phyloP scores from a whole-genome alignment of 805 yeast species.

The Wickerhamiella siamensis region DNA sequence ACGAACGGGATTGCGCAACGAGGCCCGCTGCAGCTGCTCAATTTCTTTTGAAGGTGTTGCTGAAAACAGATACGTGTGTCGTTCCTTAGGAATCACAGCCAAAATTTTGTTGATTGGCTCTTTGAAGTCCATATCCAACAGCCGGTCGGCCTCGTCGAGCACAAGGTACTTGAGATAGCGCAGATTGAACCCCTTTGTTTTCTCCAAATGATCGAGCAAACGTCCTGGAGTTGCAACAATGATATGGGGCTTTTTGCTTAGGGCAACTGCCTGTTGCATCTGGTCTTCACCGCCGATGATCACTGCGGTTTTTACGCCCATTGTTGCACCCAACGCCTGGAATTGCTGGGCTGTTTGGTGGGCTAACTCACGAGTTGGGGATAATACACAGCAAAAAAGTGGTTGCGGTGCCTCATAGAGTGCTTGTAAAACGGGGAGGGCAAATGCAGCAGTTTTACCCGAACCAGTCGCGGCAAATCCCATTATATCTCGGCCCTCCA shows the following conservation, averaged over 20 bases:
- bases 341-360: conserved; percentile 75
- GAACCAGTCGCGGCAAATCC: conserved; percentile 97
- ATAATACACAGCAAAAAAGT: conserved; percentile 72
- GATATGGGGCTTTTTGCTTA: conserved; percentile 87
- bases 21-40: conserved; percentile 88
- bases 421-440: conserved; percentile 83
- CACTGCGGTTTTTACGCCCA: conserved; percentile 85
- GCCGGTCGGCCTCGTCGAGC: conserved; percentile 94
- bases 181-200: conserved; percentile 78
- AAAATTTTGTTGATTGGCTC: conserved; percentile 82
- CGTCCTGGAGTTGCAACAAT: conserved; percentile 90
- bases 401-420: conserved; percentile 83
- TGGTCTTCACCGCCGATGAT: conserved; percentile 97
- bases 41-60: conserved; percentile 97
- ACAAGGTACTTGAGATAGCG: conserved; percentile 68
- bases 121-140: conserved; percentile 91
- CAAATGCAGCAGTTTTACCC: conserved; percentile 97
- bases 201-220: conserved; percentile 81
- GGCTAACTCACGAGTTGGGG: conserved; percentile 52
- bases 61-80: conserved; percentile 71
- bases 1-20: conserved; percentile 73
- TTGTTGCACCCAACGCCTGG: conserved; percentile 77
- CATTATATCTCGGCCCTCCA: conserved; percentile 81
- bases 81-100: conserved; percentile 65
- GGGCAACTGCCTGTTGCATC: conserved; percentile 93